A percentile compares a stretch with the other conserved stretches of the same genome.
phyloP scores from a whole-genome alignment of 1,284 basidiomycete genomes.

The Uromyces viciae-fabae region DNA sequence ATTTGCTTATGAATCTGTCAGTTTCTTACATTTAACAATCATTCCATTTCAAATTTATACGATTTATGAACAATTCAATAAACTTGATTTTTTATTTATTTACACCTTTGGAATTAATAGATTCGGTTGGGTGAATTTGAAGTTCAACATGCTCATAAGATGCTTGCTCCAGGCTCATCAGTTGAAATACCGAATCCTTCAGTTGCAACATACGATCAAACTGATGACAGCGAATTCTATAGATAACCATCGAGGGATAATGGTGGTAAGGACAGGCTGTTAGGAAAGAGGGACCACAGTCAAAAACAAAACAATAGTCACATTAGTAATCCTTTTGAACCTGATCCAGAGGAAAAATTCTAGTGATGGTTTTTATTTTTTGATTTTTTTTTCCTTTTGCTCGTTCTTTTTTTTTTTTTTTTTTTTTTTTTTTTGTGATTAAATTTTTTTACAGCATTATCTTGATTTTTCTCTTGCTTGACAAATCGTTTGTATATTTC shows the following conservation, averaged over 20 bases:
- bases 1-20: not conserved
- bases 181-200: too few relatives aligned
- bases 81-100: too few relatives aligned
- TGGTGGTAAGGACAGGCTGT: too few relatives aligned
- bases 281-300: too few relatives aligned
- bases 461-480: not conserved
- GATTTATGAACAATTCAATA: not conserved
- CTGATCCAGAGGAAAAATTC: not conserved
- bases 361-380: not conserved
- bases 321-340: not conserved
- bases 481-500: not conserved
- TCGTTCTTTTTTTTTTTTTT: not conserved
- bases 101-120: not conserved
- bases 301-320: not conserved
- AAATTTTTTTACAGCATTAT: not conserved
- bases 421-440: not conserved
- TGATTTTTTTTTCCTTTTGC: not conserved
- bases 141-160: not conserved
- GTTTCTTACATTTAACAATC: too few relatives aligned
- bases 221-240: too few relatives aligned
- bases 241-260: too few relatives aligned
- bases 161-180: not conserved
- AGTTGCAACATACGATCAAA: too few relatives aligned
- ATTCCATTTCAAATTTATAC: not conserved
- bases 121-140: not conserved